Conservation (phyloP, 2,329 filamentous ascomycete species). For the Clonostachys byssicola region DNA sequence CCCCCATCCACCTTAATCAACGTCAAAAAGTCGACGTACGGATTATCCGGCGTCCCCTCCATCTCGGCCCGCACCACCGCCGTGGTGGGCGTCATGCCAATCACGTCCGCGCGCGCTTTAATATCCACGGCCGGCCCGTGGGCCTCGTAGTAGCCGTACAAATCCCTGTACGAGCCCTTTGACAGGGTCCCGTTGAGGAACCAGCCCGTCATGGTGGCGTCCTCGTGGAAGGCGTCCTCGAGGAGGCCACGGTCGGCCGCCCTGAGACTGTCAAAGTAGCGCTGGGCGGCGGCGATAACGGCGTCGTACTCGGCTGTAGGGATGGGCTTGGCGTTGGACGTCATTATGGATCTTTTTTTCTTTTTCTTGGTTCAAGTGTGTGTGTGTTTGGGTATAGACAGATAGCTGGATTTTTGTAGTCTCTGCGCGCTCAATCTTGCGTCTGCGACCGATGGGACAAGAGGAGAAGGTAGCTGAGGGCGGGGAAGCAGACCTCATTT, state of each 20-base stretch:
- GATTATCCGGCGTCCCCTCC: slow-evolving; percentile 3
- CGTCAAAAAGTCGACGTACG: slow-evolving; percentile 8
- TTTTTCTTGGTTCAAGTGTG: no score
- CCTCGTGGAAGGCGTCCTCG: slow-evolving; percentile 6
- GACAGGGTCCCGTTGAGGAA: slow-evolving; percentile 1
- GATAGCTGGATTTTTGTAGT: no score
- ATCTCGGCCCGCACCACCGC: slow-evolving; percentile 8
- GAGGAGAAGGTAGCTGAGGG: no score
- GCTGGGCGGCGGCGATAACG: slow-evolving; percentile 2
- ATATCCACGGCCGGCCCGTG: slow-evolving; percentile 1
- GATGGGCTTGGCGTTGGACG: not conserved
- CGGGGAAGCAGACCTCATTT: no score
- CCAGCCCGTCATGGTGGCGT: slow-evolving; percentile 6
- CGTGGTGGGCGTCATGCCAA: slow-evolving; percentile 8
- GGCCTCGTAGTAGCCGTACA: slow-evolving; percentile 1
- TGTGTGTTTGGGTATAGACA: no score
- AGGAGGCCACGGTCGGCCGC: not conserved
- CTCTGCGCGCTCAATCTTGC: no score
- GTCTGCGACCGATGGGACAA: no score
- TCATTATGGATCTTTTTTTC: not conserved
- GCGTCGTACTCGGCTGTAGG: slow-evolving; percentile 5
- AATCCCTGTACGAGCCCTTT: slow-evolving; percentile 1
- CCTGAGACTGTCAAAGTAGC: slow-evolving; percentile 5
- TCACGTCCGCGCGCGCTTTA: slow-evolving; percentile 6
- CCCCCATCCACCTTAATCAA: slow-evolving; percentile 1